Percentiles rank a stretch among this genome's conserved stretches.
Evolutionary conservation across 2,329 filamentous ascomycete genomes (phyloP).

Genomic region (Trichoderma sp.): DNA sequence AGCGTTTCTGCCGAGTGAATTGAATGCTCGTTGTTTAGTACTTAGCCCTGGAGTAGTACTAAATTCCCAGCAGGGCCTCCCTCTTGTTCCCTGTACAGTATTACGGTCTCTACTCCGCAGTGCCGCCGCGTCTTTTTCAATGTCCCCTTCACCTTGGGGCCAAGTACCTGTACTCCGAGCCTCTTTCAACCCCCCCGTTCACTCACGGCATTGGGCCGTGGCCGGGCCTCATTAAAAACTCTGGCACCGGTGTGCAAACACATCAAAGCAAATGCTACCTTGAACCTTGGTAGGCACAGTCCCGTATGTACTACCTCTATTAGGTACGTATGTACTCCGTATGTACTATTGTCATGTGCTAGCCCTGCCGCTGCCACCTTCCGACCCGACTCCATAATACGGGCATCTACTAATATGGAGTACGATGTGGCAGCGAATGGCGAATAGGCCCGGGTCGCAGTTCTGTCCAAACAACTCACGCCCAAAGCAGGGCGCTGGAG

Average conservation of each 20-base stretch:
- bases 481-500: constrained; percentile 15
- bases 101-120: no score
- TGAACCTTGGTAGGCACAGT: no score
- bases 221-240: constrained; percentile 1
- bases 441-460: background rate
- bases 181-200: background rate
- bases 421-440: background rate
- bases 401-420: background rate
- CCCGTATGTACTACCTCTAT: no score
- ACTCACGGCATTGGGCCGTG: background rate
- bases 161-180: background rate
- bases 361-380: background rate
- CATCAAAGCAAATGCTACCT: background rate
- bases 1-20: background rate
- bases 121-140: no score
- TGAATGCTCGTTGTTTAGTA: no score
- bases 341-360: background rate
- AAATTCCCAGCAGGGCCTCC: background rate
- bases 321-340: background rate
- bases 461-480: background rate
- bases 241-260: background rate
- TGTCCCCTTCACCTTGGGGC: background rate
- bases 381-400: background rate
- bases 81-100: no score
- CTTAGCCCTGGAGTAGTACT: no score